Percentiles rank a stretch among this genome's conserved stretches.
Conservation (phyloP, 1,284 basidiomycete genomes). For the Trichosporon asahii region DNA sequence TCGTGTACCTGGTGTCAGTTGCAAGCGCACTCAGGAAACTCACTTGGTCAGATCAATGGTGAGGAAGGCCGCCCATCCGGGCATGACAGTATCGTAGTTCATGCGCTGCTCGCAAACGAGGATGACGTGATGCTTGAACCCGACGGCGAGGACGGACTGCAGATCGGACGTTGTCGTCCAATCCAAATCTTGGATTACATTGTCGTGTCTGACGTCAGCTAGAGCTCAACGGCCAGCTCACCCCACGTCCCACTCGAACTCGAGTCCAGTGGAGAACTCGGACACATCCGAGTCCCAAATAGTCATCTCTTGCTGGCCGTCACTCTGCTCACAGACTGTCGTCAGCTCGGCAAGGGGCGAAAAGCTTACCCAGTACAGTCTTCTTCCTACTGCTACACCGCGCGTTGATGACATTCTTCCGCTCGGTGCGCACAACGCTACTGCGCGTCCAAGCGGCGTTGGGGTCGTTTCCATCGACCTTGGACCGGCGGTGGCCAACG, state of each 20-base stretch:
- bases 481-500: conserved; percentile 13
- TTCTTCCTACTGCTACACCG: conserved; percentile 85
- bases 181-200: conserved; percentile 73
- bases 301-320: conserved; percentile 67
- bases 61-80: conserved; percentile 73
- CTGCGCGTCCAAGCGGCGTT: conserved; percentile 53
- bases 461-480: conserved; percentile 13
- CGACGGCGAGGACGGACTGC: conserved; percentile 83
- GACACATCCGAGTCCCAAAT: conserved; percentile 93
- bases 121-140: conserved; percentile 70
- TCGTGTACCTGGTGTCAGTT: conserved; percentile 57
- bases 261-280: conserved; percentile 86
- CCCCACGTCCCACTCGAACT: conserved; percentile 59
- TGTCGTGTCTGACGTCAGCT: conserved; percentile 38
- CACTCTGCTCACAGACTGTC: conserved; percentile 42
- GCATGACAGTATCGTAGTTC: conserved; percentile 78
- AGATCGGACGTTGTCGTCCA: conserved; percentile 87
- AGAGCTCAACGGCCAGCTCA: conserved; percentile 19
- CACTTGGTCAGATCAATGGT: conserved; percentile 63
- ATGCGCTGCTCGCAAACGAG: conserved; percentile 83
- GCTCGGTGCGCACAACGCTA: conserved; percentile 68
- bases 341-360: not conserved
- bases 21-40: too few species aligned
- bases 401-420: conserved; percentile 63
- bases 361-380: conserved; percentile 63